A percentile compares a stretch with the other conserved stretches of the same genome.
Conservation (phyloP, 345 rosid species). For the Ceriops tagal region DNA sequence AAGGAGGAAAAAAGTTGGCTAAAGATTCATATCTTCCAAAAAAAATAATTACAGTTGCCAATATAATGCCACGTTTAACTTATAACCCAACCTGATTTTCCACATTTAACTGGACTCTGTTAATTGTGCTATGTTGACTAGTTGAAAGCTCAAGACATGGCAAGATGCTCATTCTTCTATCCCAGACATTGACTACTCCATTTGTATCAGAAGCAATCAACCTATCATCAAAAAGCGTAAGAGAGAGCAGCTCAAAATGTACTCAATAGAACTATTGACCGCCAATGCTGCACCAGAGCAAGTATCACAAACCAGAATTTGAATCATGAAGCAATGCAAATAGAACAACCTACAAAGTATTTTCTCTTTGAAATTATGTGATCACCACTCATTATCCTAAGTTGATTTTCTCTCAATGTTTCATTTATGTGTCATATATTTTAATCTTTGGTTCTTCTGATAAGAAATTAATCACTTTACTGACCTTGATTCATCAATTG, state of each 20-base stretch:
- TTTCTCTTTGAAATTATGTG: neutral
- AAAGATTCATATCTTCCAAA: neutral
- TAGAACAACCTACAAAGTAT: neutral
- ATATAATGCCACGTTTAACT: neutral
- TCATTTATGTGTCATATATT: no score
- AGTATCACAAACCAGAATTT: neutral
- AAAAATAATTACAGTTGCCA: slow-evolving; percentile 1
- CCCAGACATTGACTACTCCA: slow-evolving; percentile 77
- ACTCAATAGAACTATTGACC: neutral
- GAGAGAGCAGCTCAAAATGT: neutral
- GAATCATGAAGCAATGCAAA: neutral
- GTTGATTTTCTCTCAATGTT: neutral
- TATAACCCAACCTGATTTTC: slow-evolving; percentile 66
- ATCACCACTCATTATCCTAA: neutral
- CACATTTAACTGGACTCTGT: slow-evolving; percentile 53
- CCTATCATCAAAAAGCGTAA: slow-evolving; percentile 30
- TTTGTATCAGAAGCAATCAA: slow-evolving; percentile 66
- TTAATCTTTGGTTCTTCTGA: no score
- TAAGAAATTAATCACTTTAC: slow-evolving; percentile 12
- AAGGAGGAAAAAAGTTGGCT: no score
- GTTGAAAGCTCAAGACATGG: slow-evolving; percentile 69
- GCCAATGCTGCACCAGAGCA: neutral
- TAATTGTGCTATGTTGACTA: slow-evolving; percentile 40
- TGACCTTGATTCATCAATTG: slow-evolving; percentile 61
- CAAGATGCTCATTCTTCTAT: slow-evolving; percentile 55